A percentile compares a stretch with the other conserved stretches of the same genome.
Conservation (phyloP, 2,329 filamentous ascomycete species). For the Trichoderma hamatum region DNA sequence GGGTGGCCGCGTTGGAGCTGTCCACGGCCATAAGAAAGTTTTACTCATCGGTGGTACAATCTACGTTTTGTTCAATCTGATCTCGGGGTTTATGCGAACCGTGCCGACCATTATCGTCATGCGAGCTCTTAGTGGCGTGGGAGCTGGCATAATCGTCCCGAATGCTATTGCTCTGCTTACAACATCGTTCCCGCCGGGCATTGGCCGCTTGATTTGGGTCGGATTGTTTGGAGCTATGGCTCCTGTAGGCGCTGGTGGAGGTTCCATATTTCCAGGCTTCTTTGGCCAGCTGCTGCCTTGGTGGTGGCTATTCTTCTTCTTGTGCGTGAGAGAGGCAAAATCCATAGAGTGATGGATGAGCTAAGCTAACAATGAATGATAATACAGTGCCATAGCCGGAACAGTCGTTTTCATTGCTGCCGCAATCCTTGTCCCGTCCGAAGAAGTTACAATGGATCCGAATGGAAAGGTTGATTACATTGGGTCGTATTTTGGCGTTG, state of each 20-base stretch:
- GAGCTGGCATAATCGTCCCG: slow-evolving; percentile 21
- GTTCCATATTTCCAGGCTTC: slow-evolving; percentile 10
- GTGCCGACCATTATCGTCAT: slow-evolving; percentile 14
- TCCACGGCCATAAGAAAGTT: slow-evolving; percentile 17
- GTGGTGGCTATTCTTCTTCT: slow-evolving; percentile 25
- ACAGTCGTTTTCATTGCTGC: slow-evolving; percentile 1
- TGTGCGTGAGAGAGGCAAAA: background rate
- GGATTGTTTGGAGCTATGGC: slow-evolving; percentile 21
- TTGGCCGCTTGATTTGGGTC: slow-evolving; percentile 12
- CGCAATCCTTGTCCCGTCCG: slow-evolving; percentile 5
- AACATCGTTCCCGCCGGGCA: slow-evolving; percentile 8
- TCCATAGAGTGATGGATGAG: background rate
- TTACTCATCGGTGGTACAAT: slow-evolving; percentile 7
- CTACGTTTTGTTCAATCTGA: slow-evolving; percentile 8
- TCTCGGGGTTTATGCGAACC: slow-evolving; percentile 12
- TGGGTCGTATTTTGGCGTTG: slow-evolving; percentile 12
- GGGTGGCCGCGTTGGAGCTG: slow-evolving; percentile 8
- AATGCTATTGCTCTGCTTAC: slow-evolving; percentile 20
- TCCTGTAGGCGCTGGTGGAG: slow-evolving; percentile 13
- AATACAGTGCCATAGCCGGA: slow-evolving; percentile 9
- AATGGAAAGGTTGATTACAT: slow-evolving; percentile 17
- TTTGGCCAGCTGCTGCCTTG: slow-evolving; percentile 21
- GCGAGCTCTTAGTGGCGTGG: slow-evolving; percentile 15
- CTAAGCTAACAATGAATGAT: background rate
- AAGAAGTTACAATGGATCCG: slow-evolving; percentile 18